These are phyloP conservation scores for Chrysanthemum makinoi DNA, from an alignment of 129 eudicot species.

Conservation along the genomic window DNA sequence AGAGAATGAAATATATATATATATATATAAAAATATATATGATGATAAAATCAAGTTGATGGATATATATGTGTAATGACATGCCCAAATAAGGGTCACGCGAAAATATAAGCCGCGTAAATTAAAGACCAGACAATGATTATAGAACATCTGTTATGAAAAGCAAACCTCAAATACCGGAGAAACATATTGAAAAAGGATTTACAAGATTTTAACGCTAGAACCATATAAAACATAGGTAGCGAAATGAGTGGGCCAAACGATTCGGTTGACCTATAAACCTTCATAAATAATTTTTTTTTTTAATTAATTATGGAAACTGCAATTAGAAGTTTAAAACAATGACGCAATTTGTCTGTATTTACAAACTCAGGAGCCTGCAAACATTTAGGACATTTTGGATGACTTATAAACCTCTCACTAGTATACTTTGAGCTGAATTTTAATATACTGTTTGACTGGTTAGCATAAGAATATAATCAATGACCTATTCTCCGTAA, in stretches of 20 bases:
- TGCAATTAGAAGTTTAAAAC: too few species aligned
- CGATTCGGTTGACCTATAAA: background rate
- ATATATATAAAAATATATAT: background rate
- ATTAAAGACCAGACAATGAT: background rate
- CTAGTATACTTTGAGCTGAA: too few species aligned
- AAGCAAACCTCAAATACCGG: background rate
- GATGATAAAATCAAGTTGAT: background rate
- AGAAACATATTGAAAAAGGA: background rate
- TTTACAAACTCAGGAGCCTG: background rate
- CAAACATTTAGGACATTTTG: background rate
- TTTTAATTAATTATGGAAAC: too few species aligned
- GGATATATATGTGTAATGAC: too few species aligned
- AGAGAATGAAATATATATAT: background rate
- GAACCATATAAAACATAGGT: background rate
- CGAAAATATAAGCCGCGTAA: background rate
- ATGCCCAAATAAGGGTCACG: background rate
- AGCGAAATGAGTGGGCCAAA: background rate
- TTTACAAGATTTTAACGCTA: background rate
- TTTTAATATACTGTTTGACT: background rate
- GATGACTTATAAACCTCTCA: background rate
- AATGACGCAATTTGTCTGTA: background rate
- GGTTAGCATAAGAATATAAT: conserved; percentile 5
- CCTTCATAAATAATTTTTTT: background rate
- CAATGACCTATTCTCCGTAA: background rate
- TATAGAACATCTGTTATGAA: background rate